A percentile compares a stretch with the other conserved stretches of the same genome.
Conservation (phyloP, 495 filamentous ascomycete species). For the Bacidia gigantensis region DNA sequence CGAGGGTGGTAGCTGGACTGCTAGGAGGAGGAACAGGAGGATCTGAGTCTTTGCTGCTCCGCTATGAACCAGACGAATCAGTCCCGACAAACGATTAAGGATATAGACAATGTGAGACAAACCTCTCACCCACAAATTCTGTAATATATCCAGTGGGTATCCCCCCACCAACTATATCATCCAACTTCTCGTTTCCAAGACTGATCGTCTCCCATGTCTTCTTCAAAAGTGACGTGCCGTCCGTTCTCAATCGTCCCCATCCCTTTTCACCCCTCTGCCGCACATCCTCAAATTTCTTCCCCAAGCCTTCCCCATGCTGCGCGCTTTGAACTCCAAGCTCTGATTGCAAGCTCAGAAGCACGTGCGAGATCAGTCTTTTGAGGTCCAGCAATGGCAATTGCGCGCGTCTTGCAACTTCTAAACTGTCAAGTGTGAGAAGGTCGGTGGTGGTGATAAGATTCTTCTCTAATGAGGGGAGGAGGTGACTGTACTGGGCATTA, state of each 20-base stretch:
- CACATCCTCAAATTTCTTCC: constrained; percentile 2
- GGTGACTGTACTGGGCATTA: constrained; percentile 50
- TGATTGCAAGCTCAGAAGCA: constrained; percentile 51
- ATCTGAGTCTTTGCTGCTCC: constrained; percentile 95
- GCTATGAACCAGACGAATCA: constrained; percentile 25
- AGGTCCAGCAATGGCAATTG: constrained; percentile 70
- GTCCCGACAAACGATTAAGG: not conserved
- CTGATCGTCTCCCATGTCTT: constrained; percentile 51
- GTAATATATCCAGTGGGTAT: constrained; percentile 71
- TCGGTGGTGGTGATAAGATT: constrained; percentile 64
- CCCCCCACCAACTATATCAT: constrained; percentile 70
- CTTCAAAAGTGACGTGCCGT: constrained; percentile 9
- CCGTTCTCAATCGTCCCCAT: constrained; percentile 20
- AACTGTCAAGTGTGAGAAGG: constrained; percentile 68
- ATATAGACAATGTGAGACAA: constrained; percentile 3
- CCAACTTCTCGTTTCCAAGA: constrained; percentile 61
- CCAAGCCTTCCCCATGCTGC: constrained; percentile 2
- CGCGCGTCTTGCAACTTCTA: constrained; percentile 76
- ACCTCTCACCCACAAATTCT: constrained; percentile 87
- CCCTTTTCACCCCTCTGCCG: not conserved
- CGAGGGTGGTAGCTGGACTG: constrained; percentile 65
- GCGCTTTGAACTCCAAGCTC: constrained; percentile 37
- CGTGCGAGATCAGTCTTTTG: constrained; percentile 47
- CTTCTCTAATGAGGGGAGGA: constrained; percentile 69
- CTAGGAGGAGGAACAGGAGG: constrained; percentile 68